Evolutionary conservation across 148 eudicot genomes (phyloP).

Genomic region (Arctostaphylos glauca): DNA sequence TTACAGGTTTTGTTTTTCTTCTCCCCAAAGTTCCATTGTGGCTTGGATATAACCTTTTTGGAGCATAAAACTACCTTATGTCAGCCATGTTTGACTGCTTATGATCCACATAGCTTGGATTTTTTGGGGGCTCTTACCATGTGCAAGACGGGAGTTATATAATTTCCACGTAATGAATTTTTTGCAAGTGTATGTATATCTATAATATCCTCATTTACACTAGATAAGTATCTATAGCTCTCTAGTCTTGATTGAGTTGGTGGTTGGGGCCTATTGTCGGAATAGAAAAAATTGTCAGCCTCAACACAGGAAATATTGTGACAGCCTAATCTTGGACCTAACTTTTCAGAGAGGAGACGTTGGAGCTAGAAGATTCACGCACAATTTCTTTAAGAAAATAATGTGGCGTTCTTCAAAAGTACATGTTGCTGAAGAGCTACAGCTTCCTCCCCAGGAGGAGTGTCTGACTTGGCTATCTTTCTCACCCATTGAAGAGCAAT

Average conservation of each 20-base stretch:
- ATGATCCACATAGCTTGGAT: neutral
- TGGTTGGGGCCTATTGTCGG: neutral
- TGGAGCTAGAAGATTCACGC: constrained; percentile 72
- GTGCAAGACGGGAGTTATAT: neutral
- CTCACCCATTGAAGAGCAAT: constrained; percentile 84
- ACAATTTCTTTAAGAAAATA: constrained; percentile 61
- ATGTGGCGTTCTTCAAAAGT: constrained; percentile 97
- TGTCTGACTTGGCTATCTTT: constrained; percentile 81
- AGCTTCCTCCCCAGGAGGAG: constrained; percentile 95
- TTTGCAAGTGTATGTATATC: neutral
- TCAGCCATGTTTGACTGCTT: neutral
- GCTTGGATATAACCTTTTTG: neutral
- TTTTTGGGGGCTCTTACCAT: neutral
- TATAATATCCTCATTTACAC: neutral
- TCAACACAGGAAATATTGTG: neutral
- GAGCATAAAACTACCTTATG: neutral
- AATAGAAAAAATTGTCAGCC: neutral
- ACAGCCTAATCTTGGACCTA: constrained; percentile 17
- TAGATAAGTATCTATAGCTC: neutral
- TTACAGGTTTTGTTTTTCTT: neutral
- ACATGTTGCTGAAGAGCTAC: constrained; percentile 76
- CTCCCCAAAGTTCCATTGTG: neutral
- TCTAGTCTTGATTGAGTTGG: neutral
- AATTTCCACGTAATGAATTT: neutral
- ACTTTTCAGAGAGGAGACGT: constrained; percentile 64